Evolutionary conservation across 2,329 filamentous ascomycete species (phyloP).

Genomic region (Onygenales sp.): DNA sequence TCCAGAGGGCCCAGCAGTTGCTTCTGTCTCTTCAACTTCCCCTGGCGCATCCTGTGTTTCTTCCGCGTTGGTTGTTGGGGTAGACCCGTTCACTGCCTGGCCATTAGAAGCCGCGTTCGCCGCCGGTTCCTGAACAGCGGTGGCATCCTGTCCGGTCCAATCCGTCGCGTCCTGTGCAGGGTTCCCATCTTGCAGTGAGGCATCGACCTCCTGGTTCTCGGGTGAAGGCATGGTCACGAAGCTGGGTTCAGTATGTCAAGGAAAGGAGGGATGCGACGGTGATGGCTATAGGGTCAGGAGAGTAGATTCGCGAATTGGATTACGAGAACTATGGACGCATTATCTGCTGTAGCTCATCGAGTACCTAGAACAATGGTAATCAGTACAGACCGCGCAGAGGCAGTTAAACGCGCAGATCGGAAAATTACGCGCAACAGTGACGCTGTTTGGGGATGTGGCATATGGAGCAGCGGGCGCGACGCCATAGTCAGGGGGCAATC

Average conservation of each 20-base stretch:
- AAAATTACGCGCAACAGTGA: background rate
- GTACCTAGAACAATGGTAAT: background rate
- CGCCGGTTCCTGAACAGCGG: no score
- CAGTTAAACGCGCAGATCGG: background rate
- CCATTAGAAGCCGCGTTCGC: background rate
- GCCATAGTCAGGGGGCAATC: background rate
- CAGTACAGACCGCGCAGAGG: background rate
- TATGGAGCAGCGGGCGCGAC: background rate
- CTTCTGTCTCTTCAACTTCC: background rate
- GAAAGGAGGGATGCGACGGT: background rate
- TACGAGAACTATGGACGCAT: background rate
- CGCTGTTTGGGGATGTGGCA: background rate
- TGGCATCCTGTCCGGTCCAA: background rate
- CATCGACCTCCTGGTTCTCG: conserved; percentile 21
- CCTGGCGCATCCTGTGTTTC: conserved; percentile 27
- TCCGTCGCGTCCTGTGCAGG: background rate
- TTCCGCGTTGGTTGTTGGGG: conserved; percentile 35
- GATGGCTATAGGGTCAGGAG: background rate
- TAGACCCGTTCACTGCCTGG: background rate
- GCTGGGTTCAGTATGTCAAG: background rate
- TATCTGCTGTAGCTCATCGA: background rate
- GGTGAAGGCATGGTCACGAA: conserved; percentile 27
- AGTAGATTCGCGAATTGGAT: background rate
- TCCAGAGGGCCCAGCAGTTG: conserved; percentile 13
- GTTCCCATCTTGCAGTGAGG: conserved; percentile 22